Evolutionary conservation across 768 basidiomycete genomes (phyloP), one percentile per base, ranked within the genome.

Genomic region (Phlebiopsis gigantea): DNA sequence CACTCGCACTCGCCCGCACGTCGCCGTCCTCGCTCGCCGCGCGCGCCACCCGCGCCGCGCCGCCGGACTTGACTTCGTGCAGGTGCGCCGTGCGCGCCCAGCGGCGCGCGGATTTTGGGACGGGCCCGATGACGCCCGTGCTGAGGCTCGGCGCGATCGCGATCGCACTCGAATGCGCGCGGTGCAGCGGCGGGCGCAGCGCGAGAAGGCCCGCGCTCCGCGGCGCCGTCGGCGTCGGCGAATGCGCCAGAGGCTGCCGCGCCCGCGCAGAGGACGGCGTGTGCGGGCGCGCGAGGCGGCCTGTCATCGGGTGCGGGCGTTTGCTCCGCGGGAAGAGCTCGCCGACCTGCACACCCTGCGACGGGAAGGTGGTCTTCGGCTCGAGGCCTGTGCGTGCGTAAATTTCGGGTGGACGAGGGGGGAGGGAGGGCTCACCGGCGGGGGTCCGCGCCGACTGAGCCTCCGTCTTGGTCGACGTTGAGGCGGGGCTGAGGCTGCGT

Each of bases 11-110:
- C n/a, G 53, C 52, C 9, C 48, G 43, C 31, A 28, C 41, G 7
- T 29, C 46, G 12, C 17, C 55, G 24, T 30, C 29, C 48, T 45
- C 29, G 29, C 26, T 25, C 24, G 19, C 8, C 50, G 55, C 39
- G n/a, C 19, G 52, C 42, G 4, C 34, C 47, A 43, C 45, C 31
- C 31, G n/a, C n/a, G n/a, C n/a, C n/a, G n/a, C n/a, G 14, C 31
- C 31, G 8, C 30, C 24, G 48, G 50, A 55, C 60, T 65, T 65
- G n/a, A 87, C 80, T 63, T 86, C 83, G 60, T 89, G 87, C 46
- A 88, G 61, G 72, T 89, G 87, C 2, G 87, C 82, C 0, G 75
- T 84, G 34, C 83, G 73, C 21, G 85, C 86, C 79, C 83, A 84
- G 34, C 76, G 76, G 59, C 77, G 80, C 17, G 79, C 77, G 0